These are phyloP conservation scores for Gracilariopsis chorda DNA, from an alignment of 23 red algal species.

Conservation along the genomic window DNA sequence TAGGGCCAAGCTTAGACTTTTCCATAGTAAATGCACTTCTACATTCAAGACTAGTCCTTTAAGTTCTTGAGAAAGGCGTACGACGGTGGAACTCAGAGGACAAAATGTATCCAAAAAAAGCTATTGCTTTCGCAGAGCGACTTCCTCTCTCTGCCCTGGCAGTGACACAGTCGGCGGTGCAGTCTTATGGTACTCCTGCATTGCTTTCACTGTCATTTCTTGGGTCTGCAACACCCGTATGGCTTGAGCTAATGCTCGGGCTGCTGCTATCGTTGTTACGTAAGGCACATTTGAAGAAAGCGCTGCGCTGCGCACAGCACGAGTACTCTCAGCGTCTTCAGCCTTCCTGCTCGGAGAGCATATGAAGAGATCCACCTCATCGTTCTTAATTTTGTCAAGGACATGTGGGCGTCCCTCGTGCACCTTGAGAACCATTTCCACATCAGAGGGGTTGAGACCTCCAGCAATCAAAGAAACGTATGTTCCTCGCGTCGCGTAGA, in stretches of 20 bases:
- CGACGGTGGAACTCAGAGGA: too few species aligned
- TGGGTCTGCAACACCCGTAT: conserved; percentile 84
- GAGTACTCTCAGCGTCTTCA: conserved; percentile 57
- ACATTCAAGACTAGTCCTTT: too few species aligned
- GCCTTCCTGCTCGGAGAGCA: conserved; percentile 74
- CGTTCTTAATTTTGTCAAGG: conserved; percentile 91
- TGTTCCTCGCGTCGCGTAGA: conserved; percentile 79
- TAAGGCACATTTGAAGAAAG: conserved; percentile 87
- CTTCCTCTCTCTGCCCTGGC: background rate
- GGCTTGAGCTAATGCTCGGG: conserved; percentile 83
- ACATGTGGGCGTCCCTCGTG: conserved; percentile 95
- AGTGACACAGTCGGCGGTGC: conserved; percentile 37
- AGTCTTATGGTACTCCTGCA: conserved; percentile 94
- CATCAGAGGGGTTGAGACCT: conserved; percentile 74
- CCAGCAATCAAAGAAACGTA: conserved; percentile 71
- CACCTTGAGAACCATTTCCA: conserved; percentile 88
- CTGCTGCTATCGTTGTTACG: conserved; percentile 93
- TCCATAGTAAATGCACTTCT: too few species aligned
- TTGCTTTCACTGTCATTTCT: conserved; percentile 76
- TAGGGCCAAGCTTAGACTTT: too few species aligned
- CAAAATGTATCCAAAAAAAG: too few species aligned
- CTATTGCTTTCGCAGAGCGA: background rate
- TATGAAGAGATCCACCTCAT: conserved; percentile 92
- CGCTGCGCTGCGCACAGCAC: conserved; percentile 67
- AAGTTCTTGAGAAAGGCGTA: too few species aligned